These are phyloP conservation scores for Serendipita sp. DNA, from an alignment of 768 basidiomycete species.

Conservation along the genomic window DNA sequence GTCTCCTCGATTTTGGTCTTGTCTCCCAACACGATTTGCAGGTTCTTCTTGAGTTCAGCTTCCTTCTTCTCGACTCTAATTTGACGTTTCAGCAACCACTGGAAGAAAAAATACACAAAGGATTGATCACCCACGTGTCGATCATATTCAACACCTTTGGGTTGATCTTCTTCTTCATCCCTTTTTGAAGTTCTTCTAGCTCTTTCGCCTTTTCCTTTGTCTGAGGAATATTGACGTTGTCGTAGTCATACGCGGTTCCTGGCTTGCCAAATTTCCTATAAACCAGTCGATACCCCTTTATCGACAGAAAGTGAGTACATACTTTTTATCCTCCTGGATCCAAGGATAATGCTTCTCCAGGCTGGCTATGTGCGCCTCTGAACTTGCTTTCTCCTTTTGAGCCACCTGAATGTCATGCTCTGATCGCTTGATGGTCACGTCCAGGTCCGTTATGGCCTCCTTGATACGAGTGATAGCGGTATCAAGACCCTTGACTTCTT, in stretches of 20 bases:
- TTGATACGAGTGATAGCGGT: slow-evolving; percentile 70
- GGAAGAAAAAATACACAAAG: too few species aligned
- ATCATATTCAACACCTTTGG: slow-evolving; percentile 93
- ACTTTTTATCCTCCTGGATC: slow-evolving; percentile 84
- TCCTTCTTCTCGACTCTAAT: slow-evolving; percentile 88
- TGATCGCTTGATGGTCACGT: slow-evolving; percentile 45
- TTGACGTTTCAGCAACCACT: not conserved
- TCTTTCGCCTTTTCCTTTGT: slow-evolving; percentile 53
- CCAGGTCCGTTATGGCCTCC: slow-evolving; percentile 46
- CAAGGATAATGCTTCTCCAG: slow-evolving; percentile 78
- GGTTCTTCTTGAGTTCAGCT: slow-evolving; percentile 68
- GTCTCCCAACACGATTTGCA: slow-evolving; percentile 76
- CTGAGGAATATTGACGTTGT: slow-evolving; percentile 39
- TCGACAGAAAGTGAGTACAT: slow-evolving; percentile 21
- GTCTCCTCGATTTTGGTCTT: slow-evolving; percentile 91
- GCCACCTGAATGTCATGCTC: slow-evolving; percentile 53
- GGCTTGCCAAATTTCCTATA: slow-evolving; percentile 68
- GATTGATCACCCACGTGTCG: slow-evolving; percentile 47
- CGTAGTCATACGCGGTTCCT: slow-evolving; percentile 72
- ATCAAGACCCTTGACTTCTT: slow-evolving; percentile 74
- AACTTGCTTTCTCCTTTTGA: slow-evolving; percentile 47
- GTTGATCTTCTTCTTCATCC: slow-evolving; percentile 92
- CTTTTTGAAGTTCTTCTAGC: slow-evolving; percentile 61
- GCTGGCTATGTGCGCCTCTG: slow-evolving; percentile 34
- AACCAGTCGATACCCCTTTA: not conserved